Base-by-base conservation (phyloP, 2,329 filamentous ascomycete species). In the Dactylellina sp. region DNA sequence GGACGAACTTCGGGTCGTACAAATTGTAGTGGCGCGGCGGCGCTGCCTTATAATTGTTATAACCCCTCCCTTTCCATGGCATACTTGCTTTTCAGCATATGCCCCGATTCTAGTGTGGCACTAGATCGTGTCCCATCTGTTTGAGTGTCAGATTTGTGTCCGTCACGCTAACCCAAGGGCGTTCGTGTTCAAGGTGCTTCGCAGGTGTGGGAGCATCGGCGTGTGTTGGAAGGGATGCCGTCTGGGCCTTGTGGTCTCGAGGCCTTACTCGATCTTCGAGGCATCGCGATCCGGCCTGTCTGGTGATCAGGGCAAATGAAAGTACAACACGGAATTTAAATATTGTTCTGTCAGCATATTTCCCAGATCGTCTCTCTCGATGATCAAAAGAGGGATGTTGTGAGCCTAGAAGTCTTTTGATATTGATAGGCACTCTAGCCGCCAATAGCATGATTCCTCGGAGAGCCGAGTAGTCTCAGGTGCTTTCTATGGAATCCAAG, bases 21-120 rank as follows among this genome's bases (percentile, higher is more conserved):
- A 53, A 53, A 47, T 37, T 53, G 46, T 18, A 40, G 47, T 61
- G 61, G 60, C 46, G 46, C 35, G 52, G 39, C 20, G 25, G 59
- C 57, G 66, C 63, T 57, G 50, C 52, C 37, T 28, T 59, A 7
- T 37, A 71, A 64, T 53, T 24, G 32, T 46, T 46, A 52, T 9
- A 32, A 9, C 4, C 37, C n/a, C 25, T 39, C 53, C 40, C 49
- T 46, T 50, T 20, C 40, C 47, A 47, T 47, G 47, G 61, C 49
- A 4, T 35, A 47, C 61, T 50, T 60, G 59, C 56, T 66, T 66
- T 74, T 66, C 46, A 74, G 70, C 70, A 74, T 74, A 74, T 74
- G 61, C 70, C 66, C 70, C 70, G 70, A 57, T 62, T 50, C 61
- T 62, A 40, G 55, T 66, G 70, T 61, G 61, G 62, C 61, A 37